Conservation (phyloP, 2,329 filamentous ascomycete species). For the Neopestalotiopsis sp. region DNA sequence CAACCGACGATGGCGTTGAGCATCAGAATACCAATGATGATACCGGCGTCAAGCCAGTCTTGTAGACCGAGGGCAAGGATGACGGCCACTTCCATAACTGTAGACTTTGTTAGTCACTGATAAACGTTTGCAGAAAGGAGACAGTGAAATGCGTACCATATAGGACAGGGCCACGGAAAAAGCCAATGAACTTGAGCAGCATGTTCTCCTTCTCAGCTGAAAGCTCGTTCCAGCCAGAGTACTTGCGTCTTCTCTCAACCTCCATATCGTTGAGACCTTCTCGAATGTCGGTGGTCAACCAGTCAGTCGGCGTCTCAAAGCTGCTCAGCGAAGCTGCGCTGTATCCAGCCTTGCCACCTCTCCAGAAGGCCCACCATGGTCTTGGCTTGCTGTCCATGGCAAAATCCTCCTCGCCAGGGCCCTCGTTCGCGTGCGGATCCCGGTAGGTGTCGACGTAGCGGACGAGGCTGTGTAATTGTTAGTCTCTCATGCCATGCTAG, state of each 20-base stretch:
- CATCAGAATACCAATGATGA: constrained; percentile 75
- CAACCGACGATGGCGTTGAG: constrained; percentile 77
- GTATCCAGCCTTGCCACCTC: constrained; percentile 33
- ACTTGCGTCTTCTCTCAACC: constrained; percentile 69
- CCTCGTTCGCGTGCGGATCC: constrained; percentile 38
- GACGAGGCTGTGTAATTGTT: constrained; percentile 28
- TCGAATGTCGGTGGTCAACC: constrained; percentile 71
- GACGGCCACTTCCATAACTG: constrained; percentile 77
- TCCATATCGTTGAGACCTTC: constrained; percentile 64
- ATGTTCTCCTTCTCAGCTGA: constrained; percentile 77
- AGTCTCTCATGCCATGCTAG: constrained; percentile 16
- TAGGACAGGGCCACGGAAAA: constrained; percentile 78
- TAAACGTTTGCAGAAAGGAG: not conserved
- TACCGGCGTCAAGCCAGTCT: constrained; percentile 77
- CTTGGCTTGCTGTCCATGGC: constrained; percentile 30
- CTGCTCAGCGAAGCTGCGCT: constrained; percentile 33
- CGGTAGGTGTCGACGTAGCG: constrained; percentile 46
- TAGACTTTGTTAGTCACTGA: constrained; percentile 20
- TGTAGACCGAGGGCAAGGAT: constrained; percentile 73
- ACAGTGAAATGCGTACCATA: constrained; percentile 61
- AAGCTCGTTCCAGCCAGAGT: constrained; percentile 74
- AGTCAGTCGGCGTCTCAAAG: constrained; percentile 66
- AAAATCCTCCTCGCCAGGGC: constrained; percentile 36
- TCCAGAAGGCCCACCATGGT: constrained; percentile 45
- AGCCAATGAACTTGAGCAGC: constrained; percentile 75